These are phyloP conservation scores for Xylariaceae sp. DNA, from an alignment of 2,329 filamentous ascomycete species.

Conservation along the genomic window DNA sequence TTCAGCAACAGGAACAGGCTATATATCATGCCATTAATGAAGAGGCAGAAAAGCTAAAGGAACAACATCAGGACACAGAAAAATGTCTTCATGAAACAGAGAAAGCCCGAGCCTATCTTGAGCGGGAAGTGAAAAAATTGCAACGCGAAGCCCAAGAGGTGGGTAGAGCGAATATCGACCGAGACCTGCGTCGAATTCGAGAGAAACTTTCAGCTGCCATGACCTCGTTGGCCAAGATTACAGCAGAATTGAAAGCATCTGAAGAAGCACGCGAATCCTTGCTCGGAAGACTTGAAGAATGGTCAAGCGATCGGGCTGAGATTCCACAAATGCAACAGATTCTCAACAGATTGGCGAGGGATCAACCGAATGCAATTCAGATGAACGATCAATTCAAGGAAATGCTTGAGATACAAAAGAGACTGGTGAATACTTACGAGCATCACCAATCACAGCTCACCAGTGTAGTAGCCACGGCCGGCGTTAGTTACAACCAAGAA, in stretches of 20 bases:
- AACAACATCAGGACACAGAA: constrained; percentile 31
- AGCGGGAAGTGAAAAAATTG: constrained; percentile 33
- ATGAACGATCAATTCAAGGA: constrained; percentile 23
- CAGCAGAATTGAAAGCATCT: constrained; percentile 14
- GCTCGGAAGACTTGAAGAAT: constrained; percentile 23
- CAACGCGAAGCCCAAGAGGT: constrained; percentile 23
- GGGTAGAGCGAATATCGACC: constrained; percentile 17
- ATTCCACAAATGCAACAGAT: constrained; percentile 24
- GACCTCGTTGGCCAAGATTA: constrained; percentile 13
- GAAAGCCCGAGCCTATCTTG: constrained; percentile 25
- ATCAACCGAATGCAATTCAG: constrained; percentile 22
- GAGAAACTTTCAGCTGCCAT: constrained; percentile 10
- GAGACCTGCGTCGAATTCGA: constrained; percentile 16
- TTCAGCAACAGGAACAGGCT: constrained; percentile 30
- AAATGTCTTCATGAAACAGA: constrained; percentile 30
- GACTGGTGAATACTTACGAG: constrained; percentile 21
- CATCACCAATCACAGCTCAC: constrained; percentile 14
- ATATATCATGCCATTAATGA: constrained; percentile 36
- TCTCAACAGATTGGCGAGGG: constrained; percentile 19
- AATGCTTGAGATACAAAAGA: constrained; percentile 26
- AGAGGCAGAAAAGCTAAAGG: constrained; percentile 35
- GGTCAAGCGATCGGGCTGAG: constrained; percentile 25
- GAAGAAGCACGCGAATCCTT: constrained; percentile 12
- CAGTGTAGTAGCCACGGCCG: neutral
- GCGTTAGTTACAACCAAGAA: neutral